These are phyloP conservation scores for Arachis hypogaea DNA, from an alignment of 306 rosid genomes.

Conservation along the genomic window DNA sequence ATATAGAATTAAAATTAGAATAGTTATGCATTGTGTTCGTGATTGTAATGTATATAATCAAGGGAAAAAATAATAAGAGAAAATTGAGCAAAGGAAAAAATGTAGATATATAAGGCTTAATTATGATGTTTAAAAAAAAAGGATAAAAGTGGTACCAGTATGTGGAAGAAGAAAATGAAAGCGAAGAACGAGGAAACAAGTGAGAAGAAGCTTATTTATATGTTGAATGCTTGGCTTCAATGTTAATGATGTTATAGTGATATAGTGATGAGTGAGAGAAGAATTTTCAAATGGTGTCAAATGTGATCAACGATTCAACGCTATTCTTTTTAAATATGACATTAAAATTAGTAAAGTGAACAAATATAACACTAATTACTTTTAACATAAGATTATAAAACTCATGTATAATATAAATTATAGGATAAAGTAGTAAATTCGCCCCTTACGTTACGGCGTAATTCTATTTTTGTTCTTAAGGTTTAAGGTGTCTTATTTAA, in stretches of 20 bases:
- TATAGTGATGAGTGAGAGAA: conserved; percentile 3
- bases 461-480: no score
- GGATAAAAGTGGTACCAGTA: not conserved
- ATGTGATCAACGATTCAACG: no score
- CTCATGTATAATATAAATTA: no score
- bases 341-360: no score
- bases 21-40: not conserved
- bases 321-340: no score
- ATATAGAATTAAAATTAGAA: not conserved
- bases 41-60: not conserved
- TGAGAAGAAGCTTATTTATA: conserved; percentile 34
- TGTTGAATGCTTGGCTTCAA: conserved; percentile 54
- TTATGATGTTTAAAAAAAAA: not conserved
- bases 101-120: not conserved
- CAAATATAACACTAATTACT: no score
- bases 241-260: conserved; percentile 3
- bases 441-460: no score
- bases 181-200: conserved; percentile 25
- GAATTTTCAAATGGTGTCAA: no score
- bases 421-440: no score
- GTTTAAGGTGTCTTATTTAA: no score
- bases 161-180: conserved; percentile 20
- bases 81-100: not conserved
- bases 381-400: no score
- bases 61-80: not conserved